Conservation (phyloP, 2,329 filamentous ascomycete species). For the Rutstroemia sp. region DNA sequence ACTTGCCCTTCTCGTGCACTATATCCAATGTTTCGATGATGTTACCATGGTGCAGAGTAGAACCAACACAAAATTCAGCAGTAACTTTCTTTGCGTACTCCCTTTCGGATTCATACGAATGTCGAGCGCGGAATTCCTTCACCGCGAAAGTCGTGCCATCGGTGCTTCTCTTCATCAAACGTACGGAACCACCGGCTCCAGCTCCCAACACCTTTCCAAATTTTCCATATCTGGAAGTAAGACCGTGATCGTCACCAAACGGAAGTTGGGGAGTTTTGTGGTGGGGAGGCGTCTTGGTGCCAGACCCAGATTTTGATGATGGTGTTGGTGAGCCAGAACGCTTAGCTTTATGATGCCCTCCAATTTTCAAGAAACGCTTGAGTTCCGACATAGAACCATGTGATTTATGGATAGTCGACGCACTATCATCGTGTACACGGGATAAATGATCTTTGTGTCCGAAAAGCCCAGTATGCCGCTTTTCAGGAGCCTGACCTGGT, state of each 20-base stretch:
- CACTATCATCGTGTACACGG: conserved; percentile 38
- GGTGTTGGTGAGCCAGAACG: conserved; percentile 57
- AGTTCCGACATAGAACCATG: conserved; percentile 88
- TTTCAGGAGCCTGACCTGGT: conserved; percentile 38
- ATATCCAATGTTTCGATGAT: conserved; percentile 98
- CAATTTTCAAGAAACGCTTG: conserved; percentile 91
- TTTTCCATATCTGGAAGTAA: conserved; percentile 90
- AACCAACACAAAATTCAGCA: conserved; percentile 96
- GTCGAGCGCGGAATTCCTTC: conserved; percentile 89
- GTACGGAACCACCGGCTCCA: conserved; percentile 88
- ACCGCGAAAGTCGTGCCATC: conserved; percentile 94
- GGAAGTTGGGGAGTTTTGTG: conserved; percentile 60
- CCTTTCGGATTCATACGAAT: conserved; percentile 87
- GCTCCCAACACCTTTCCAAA: conserved; percentile 90
- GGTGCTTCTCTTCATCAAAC: conserved; percentile 86
- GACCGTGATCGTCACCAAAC: conserved; percentile 88
- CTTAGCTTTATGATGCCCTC: conserved; percentile 59
- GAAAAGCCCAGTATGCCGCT: conserved; percentile 42
- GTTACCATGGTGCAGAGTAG: conserved; percentile 93
- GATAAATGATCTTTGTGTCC: conserved; percentile 37
- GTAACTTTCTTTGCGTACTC: conserved; percentile 98
- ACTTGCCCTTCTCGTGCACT: conserved; percentile 84
- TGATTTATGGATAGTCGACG: conserved; percentile 41
- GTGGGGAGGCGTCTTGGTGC: conserved; percentile 40
- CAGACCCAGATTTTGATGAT: conserved; percentile 37